Base-by-base conservation (phyloP, 805 yeast genomes). In the Yamadazyma tumulicola region DNA sequence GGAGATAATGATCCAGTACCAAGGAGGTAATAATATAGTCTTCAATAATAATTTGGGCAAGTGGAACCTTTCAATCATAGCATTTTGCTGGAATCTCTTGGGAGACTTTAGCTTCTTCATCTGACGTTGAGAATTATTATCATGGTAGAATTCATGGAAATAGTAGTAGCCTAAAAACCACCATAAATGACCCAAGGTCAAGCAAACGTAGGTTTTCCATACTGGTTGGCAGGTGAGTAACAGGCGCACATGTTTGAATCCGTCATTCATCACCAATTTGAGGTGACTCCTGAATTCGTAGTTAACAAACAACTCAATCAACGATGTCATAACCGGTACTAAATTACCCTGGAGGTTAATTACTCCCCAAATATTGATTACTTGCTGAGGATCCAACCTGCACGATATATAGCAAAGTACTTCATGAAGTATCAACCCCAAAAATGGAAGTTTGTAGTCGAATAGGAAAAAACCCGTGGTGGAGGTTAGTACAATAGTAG, bases 161-260 rank as follows among this genome's bases (percentile, higher is more conserved):
- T 21, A 31, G 24, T 19, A 34, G 21, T 16, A 48, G 29, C 35
- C 48, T 41, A 34, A 42, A 46, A 46, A 61, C 67, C 67, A 61
- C 65, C 64, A 61, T 19, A 50, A 23, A 37, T 61, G 67, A 5
- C 61, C 62, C 10, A 57, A 21, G 1, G 31, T 24, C 21, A 45
- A 38, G 29, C 46, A 50, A 10, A 49, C 29, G 14, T 45, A 26
- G 4, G 41, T 38, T 29, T 43, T 46, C 10, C 8, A 9, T 11
- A 20, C 11, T 20, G 23, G 11, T 11, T 20, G 10, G 23, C 10
- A 9, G 11, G 11, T 9, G 39, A 18, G 14, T 6, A 24, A 8
- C 27, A 24, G 14, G 14, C 6, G 14, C n/a, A 12, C n/a, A 7
- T 12, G n/a, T 11, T 8, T 11, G 14, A 12, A 24, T 24, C 6